Conservation (phyloP, 345 rosid species). For the Corymbia maculata region DNA sequence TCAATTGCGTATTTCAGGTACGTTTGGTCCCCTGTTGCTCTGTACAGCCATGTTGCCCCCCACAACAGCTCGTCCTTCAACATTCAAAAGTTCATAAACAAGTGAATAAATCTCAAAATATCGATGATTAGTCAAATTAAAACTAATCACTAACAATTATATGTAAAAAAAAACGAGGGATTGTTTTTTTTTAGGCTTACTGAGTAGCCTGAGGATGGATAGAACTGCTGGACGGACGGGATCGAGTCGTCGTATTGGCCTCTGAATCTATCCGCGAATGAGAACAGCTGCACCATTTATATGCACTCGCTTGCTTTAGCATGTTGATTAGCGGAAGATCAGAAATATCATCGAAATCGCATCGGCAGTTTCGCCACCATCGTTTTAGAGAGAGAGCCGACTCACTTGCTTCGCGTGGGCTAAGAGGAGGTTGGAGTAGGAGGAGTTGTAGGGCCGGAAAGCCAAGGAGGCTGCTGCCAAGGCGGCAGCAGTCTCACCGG, state of each 20-base stretch:
- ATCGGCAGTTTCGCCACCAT: neutral
- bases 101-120: neutral
- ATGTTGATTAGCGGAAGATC: no score
- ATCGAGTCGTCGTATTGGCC: constrained; percentile 58
- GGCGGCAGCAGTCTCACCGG: constrained; percentile 82
- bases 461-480: constrained; percentile 74
- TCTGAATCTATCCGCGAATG: constrained; percentile 52
- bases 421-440: constrained; percentile 58
- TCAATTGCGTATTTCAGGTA: constrained; percentile 59
- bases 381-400: neutral
- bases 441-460: constrained; percentile 68
- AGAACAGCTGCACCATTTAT: constrained; percentile 30
- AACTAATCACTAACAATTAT: no score
- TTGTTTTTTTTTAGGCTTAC: constrained; percentile 4
- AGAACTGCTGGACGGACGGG: constrained; percentile 35
- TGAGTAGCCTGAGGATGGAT: constrained; percentile 45
- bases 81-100: neutral
- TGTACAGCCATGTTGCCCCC: constrained; percentile 76
- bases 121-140: neutral
- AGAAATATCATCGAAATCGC: neutral
- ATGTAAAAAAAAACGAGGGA: no score
- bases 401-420: constrained; percentile 65
- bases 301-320: neutral
- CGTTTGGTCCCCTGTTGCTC: constrained; percentile 51
- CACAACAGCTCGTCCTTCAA: constrained; percentile 78